These are phyloP conservation scores for Ascochyta viciae-villosae DNA, from an alignment of 2,329 filamentous ascomycete genomes.

Conservation along the genomic window DNA sequence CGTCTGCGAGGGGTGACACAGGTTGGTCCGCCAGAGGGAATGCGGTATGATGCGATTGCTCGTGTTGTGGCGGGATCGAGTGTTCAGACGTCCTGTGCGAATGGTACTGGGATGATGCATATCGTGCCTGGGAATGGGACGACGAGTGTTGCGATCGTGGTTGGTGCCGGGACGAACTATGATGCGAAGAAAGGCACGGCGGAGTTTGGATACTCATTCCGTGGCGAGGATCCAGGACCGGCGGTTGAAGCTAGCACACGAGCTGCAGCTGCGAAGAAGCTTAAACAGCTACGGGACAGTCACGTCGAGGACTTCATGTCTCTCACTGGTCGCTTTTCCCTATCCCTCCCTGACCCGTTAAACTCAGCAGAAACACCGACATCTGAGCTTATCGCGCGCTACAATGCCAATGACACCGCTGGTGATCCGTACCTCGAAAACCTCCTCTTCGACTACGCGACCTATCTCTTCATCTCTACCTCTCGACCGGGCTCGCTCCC, in stretches of 20 bases:
- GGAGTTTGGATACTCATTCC: conserved; percentile 56
- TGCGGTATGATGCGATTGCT: conserved; percentile 54
- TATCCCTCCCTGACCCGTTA: conserved; percentile 56
- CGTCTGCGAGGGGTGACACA: conserved; percentile 46
- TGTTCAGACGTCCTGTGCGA: conserved; percentile 21
- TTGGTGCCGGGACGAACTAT: conserved; percentile 58
- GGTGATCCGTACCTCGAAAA: conserved; percentile 62
- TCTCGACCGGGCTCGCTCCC: conserved; percentile 60
- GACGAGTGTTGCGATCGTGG: conserved; percentile 49
- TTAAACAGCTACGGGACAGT: conserved; percentile 39
- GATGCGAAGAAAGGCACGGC: conserved; percentile 59
- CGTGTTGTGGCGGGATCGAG: conserved; percentile 30
- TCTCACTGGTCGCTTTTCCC: conserved; percentile 51
- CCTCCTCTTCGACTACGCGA: conserved; percentile 61
- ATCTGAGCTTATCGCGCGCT: conserved; percentile 38
- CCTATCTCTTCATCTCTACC: conserved; percentile 63
- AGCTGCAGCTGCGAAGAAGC: conserved; percentile 44
- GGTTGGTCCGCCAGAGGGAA: conserved; percentile 51
- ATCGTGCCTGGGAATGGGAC: conserved; percentile 20
- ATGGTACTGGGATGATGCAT: conserved; percentile 12
- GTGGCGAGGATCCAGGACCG: conserved; percentile 54
- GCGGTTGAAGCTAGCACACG: conserved; percentile 47
- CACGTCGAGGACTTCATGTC: conserved; percentile 54
- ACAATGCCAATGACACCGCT: conserved; percentile 27
- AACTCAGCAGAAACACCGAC: conserved; percentile 53